Percentiles rank a stretch among this genome's conserved stretches.
phyloP scores from a whole-genome alignment of 208 protist genomes.

The Naegleria gruberi region DNA sequence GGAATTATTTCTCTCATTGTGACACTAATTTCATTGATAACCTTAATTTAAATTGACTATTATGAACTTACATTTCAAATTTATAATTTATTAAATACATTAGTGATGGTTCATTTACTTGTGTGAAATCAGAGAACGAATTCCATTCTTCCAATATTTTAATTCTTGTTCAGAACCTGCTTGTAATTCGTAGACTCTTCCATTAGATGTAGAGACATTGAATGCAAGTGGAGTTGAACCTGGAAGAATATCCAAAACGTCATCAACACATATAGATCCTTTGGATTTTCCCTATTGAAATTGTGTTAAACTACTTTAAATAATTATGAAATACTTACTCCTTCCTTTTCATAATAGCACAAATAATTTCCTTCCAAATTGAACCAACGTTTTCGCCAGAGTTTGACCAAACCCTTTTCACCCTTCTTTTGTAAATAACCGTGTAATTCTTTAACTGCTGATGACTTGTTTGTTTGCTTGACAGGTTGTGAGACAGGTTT shows the following conservation, averaged over 20 bases:
- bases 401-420: slow-evolving; percentile 18
- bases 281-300: neutral
- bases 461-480: neutral
- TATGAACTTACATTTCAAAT: too few relatives aligned
- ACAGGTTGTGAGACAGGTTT: too few relatives aligned
- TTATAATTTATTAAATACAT: too few relatives aligned
- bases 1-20: too few relatives aligned
- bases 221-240: neutral
- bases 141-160: neutral
- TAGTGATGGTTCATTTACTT: too few relatives aligned
- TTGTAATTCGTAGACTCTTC: slow-evolving; percentile 19
- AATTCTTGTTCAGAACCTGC: neutral
- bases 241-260: slow-evolving; percentile 9
- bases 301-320: neutral
- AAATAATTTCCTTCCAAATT: neutral
- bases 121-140: neutral
- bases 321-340: neutral
- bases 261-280: neutral
- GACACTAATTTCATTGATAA: too few relatives aligned
- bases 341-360: neutral
- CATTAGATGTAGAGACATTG: neutral
- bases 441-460: neutral
- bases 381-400: slow-evolving; percentile 15
- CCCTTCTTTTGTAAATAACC: slow-evolving; percentile 15
- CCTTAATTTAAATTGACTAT: too few relatives aligned